Evolutionary conservation across 2,329 filamentous ascomycete genomes (phyloP).

Genomic region (Diaporthe citrichinensis): DNA sequence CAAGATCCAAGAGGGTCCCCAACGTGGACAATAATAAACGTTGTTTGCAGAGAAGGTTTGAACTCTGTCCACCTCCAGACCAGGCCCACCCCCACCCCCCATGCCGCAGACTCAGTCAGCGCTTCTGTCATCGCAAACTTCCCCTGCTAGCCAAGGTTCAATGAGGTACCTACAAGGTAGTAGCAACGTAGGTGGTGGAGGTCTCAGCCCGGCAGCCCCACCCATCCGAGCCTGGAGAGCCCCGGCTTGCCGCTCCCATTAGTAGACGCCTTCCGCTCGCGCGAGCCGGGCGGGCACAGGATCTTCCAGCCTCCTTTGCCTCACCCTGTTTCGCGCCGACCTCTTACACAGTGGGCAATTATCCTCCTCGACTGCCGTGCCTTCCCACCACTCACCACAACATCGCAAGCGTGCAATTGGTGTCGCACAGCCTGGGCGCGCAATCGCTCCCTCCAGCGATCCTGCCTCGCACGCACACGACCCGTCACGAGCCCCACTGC

Average conservation of each 20-base stretch:
- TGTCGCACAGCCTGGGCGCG: conserved; percentile 36
- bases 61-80: conserved; percentile 23
- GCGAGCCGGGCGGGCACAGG: conserved; percentile 15
- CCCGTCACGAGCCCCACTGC: conserved; percentile 16
- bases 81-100: not conserved
- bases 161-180: conserved; percentile 19
- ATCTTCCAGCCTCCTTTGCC: conserved; percentile 29
- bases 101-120: conserved; percentile 18
- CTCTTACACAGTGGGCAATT: not conserved
- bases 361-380: conserved; percentile 11
- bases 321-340: conserved; percentile 37
- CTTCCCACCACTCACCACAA: conserved; percentile 23
- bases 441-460: conserved; percentile 1
- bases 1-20: not conserved
- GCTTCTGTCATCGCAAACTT: conserved; percentile 23
- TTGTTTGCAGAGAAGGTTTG: conserved; percentile 24
- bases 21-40: not conserved
- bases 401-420: conserved; percentile 31
- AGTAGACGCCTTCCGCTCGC: conserved; percentile 37
- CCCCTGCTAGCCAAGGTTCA: conserved; percentile 23
- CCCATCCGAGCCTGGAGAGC: conserved; percentile 24
- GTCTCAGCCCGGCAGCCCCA: conserved; percentile 31
- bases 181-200: conserved; percentile 27
- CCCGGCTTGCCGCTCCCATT: conserved; percentile 32
- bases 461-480: conserved; percentile 7